phyloP scores from a whole-genome alignment of 176 grass and related monocot genomes.

The Triticum aestivum region IWGSC_CS_RefSeq_v2.1 NC_057812.1:690439958-690440457 shows the following conservation, averaged over 20 bases:
- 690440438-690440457: neutral
- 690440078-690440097: constrained; percentile 37
- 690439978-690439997: constrained; percentile 90
- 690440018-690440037: constrained; percentile 69
- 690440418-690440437: neutral
- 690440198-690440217: neutral
- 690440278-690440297: constrained; percentile 34
- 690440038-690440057: constrained; percentile 68
- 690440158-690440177: constrained; percentile 1
- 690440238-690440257: constrained; percentile 11
- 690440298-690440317: neutral
- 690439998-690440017: constrained; percentile 79
- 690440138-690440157: neutral
- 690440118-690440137: neutral
- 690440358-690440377: neutral
- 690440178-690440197: neutral
- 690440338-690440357: neutral
- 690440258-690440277: constrained; percentile 12
- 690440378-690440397: constrained; percentile 12
- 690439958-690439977: neutral
- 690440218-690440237: constrained; percentile 32
- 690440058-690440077: constrained; percentile 43
- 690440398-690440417: neutral
- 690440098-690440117: constrained; percentile 15
- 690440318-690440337: constrained; percentile 8